Conservation (phyloP, 805 yeast genomes). For the Metschnikowia lunata region DNA sequence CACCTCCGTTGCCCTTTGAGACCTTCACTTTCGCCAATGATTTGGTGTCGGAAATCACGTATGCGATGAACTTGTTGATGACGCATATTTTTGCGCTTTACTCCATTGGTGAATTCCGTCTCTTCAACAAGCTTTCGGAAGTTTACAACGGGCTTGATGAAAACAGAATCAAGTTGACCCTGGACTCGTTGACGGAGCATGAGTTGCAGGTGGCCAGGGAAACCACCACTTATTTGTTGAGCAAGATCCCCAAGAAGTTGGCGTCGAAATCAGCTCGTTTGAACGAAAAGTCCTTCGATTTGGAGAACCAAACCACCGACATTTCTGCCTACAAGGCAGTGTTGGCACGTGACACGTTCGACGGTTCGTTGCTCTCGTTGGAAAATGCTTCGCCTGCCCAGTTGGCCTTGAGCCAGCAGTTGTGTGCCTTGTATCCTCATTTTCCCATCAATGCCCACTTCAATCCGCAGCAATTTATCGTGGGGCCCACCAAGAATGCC, state of each 20-base stretch:
- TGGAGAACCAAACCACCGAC: constrained; percentile 42
- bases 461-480: constrained; percentile 24
- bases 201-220: constrained; percentile 49
- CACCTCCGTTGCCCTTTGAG: constrained; percentile 54
- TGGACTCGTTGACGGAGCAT: constrained; percentile 48
- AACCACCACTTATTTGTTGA: constrained; percentile 48
- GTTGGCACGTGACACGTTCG: constrained; percentile 54
- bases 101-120: constrained; percentile 64
- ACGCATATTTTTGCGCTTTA: constrained; percentile 67
- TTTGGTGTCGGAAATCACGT: constrained; percentile 52
- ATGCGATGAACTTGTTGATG: constrained; percentile 52
- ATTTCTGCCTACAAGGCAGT: constrained; percentile 65
- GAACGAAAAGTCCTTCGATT: constrained; percentile 36
- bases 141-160: constrained; percentile 57
- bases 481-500: constrained; percentile 44
- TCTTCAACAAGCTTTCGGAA: constrained; percentile 50
- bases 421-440: constrained; percentile 67
- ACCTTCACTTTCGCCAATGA: constrained; percentile 38
- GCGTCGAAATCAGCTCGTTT: constrained; percentile 39
- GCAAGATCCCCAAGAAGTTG: constrained; percentile 58
- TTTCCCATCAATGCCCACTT: constrained; percentile 51
- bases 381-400: constrained; percentile 46
- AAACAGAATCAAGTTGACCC: constrained; percentile 48
- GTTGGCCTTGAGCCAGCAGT: constrained; percentile 63
- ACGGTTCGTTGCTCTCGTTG: constrained; percentile 52